Conservation (phyloP, 1,139 yeast species). For the Blastobotrys persicus region DNA sequence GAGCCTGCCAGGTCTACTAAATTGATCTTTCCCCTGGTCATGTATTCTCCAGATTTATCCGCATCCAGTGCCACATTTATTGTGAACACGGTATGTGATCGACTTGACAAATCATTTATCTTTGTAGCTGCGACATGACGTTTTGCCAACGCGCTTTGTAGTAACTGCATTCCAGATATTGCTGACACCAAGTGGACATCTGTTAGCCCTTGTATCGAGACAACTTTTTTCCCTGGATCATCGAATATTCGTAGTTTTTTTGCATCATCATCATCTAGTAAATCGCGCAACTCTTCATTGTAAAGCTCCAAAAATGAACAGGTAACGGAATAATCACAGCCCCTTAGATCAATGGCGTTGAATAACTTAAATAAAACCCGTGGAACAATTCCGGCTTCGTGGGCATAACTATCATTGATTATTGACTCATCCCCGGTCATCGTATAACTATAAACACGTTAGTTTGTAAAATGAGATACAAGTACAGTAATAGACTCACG, state of each 20-base stretch:
- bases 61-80: constrained; percentile 49
- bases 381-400: constrained; percentile 67
- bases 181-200: constrained; percentile 40
- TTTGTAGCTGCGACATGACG: constrained; percentile 68
- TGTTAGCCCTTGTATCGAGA: constrained; percentile 50
- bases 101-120: constrained; percentile 58
- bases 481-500: constrained; percentile 33
- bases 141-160: constrained; percentile 51
- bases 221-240: constrained; percentile 38
- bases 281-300: constrained; percentile 68
- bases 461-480: no score
- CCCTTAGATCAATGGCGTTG: constrained; percentile 31
- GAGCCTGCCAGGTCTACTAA: constrained; percentile 90
- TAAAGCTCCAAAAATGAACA: constrained; percentile 72
- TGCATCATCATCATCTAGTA: constrained; percentile 41
- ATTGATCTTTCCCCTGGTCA: constrained; percentile 57
- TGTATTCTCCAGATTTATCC: constrained; percentile 36
- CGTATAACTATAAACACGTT: constrained; percentile 51
- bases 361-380: constrained; percentile 47
- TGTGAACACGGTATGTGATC: constrained; percentile 76
- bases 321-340: constrained; percentile 56
- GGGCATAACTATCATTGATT: constrained; percentile 23
- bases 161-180: constrained; percentile 43
- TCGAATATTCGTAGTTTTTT: constrained; percentile 44
- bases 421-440: constrained; percentile 67